Evolutionary conservation across 2,329 filamentous ascomycete species (phyloP).

Genomic region (Hypoxylon sp.): DNA sequence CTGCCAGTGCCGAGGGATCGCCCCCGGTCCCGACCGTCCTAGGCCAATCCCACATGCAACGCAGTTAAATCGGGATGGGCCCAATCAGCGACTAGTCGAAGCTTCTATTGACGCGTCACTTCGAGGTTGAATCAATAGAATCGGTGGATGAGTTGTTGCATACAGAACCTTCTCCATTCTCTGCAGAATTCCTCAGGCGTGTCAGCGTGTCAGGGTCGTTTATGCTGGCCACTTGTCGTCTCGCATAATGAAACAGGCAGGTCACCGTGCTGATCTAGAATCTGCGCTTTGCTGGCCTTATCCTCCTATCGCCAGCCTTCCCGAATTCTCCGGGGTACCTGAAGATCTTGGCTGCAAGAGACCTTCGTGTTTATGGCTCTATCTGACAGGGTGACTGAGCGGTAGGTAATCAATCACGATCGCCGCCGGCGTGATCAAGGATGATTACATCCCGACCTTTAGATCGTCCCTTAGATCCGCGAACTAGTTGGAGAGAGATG

Average conservation of each 20-base stretch:
- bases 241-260: slow-evolving; percentile 37
- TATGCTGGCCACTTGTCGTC: slow-evolving; percentile 28
- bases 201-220: slow-evolving; percentile 12
- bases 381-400: not conserved
- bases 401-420: slow-evolving; percentile 41
- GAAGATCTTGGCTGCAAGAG: slow-evolving; percentile 48
- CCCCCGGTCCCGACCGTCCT: slow-evolving; percentile 30
- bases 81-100: slow-evolving; percentile 37
- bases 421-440: slow-evolving; percentile 31
- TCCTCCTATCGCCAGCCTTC: slow-evolving; percentile 40
- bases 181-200: slow-evolving; percentile 26
- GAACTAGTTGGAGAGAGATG: slow-evolving; percentile 18
- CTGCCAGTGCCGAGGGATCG: slow-evolving; percentile 37
- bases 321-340: slow-evolving; percentile 46
- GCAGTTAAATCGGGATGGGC: slow-evolving; percentile 29
- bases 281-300: slow-evolving; percentile 26
- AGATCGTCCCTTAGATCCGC: slow-evolving; percentile 15
- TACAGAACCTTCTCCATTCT: slow-evolving; percentile 27
- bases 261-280: slow-evolving; percentile 38
- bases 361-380: slow-evolving; percentile 33
- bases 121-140: slow-evolving; percentile 16
- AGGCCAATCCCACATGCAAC: slow-evolving; percentile 27
- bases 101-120: slow-evolving; percentile 42
- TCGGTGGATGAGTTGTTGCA: slow-evolving; percentile 32
- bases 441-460: slow-evolving; percentile 34